Conservation (phyloP, 2,329 filamentous ascomycete species). For the Fusarium sp. region DNA sequence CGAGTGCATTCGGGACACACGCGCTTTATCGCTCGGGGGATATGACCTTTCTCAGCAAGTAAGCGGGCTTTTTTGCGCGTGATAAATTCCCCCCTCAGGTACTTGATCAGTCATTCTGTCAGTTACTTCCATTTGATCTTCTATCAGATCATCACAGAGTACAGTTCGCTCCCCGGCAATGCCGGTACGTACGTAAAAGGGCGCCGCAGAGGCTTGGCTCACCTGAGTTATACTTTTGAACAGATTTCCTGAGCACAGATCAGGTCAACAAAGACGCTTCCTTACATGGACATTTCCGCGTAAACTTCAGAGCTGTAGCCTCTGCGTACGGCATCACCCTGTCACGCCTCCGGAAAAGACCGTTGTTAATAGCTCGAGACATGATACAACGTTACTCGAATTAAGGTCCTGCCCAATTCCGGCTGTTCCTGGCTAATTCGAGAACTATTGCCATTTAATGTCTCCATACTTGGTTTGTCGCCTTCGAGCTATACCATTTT, state of each 20-base stretch:
- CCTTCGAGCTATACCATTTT: conserved; percentile 5
- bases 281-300: not conserved
- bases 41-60: not conserved
- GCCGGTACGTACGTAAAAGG: conserved; percentile 25
- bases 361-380: conserved; percentile 24
- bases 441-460: not conserved
- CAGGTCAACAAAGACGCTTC: conserved; percentile 8
- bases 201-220: conserved; percentile 19
- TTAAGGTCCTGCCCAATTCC: not conserved
- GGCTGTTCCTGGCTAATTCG: conserved; percentile 26
- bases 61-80: not conserved
- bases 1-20: conserved; percentile 11
- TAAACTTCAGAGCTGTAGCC: not conserved
- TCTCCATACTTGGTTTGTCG: not conserved
- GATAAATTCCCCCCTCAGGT: not conserved
- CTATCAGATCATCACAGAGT: conserved; percentile 31
- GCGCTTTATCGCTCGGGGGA: not conserved
- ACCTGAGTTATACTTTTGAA: conserved; percentile 27
- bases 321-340: not conserved
- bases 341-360: conserved; percentile 29
- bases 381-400: conserved; percentile 29
- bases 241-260: not conserved
- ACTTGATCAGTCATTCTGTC: conserved; percentile 17
- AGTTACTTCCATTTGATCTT: conserved; percentile 5
- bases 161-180: conserved; percentile 5